Conservation (phyloP, 306 rosid species). For the Ceratonia siliqua region DNA sequence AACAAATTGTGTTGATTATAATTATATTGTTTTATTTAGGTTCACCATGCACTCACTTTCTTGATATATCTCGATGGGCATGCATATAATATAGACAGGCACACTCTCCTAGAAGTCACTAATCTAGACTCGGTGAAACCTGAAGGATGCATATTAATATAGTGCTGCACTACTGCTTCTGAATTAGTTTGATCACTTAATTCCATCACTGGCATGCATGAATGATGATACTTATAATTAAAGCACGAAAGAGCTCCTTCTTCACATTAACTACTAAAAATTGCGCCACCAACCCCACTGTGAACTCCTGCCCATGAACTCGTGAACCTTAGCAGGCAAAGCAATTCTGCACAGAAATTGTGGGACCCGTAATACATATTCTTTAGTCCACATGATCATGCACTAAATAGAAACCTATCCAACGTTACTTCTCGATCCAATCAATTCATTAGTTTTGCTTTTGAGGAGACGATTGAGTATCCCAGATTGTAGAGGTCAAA, state of each 20-base stretch:
- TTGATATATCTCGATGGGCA: no score
- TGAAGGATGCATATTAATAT: neutral
- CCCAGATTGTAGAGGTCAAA: no score
- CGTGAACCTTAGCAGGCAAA: neutral
- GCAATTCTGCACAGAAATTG: neutral
- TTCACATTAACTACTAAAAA: neutral
- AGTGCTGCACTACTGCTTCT: neutral
- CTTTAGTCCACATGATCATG: neutral
- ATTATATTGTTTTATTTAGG: no score
- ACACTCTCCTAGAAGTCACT: neutral
- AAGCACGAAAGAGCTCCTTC: neutral
- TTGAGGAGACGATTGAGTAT: no score
- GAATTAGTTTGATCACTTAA: neutral
- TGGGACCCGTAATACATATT: neutral
- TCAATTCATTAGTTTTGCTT: slow-evolving; percentile 20
- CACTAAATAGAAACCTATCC: neutral
- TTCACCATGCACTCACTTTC: no score
- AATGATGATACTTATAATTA: neutral
- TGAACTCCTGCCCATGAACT: neutral
- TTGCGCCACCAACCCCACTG: slow-evolving; percentile 20
- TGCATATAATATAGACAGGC: no score
- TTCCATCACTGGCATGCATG: neutral
- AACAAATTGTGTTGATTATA: no score
- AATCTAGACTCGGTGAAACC: neutral
- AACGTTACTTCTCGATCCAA: neutral